Conservation (phyloP, 2,329 filamentous ascomycete genomes). For the Teratosphaeria nubilosa region DNA sequence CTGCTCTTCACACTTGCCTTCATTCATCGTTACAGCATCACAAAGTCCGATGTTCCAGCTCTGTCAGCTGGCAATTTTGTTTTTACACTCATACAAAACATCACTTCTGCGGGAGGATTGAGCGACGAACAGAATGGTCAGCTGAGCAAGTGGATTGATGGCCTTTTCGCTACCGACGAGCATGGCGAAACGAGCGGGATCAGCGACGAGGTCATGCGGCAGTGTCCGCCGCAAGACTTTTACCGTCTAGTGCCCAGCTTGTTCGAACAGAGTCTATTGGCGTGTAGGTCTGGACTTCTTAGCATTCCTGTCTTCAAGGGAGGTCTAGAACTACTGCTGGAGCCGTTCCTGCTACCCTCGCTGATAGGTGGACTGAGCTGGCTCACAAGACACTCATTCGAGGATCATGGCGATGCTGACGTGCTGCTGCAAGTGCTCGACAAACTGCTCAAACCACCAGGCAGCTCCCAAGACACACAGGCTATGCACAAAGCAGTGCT, state of each 20-base stretch:
- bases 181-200: constrained; percentile 50
- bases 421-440: constrained; percentile 63
- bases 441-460: constrained; percentile 58
- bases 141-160: constrained; percentile 64
- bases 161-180: constrained; percentile 62
- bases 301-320: constrained; percentile 61
- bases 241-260: constrained; percentile 68
- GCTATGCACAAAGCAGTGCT: constrained; percentile 62
- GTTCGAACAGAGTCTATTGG: constrained; percentile 65
- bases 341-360: constrained; percentile 70
- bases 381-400: constrained; percentile 60
- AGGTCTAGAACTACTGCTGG: constrained; percentile 69
- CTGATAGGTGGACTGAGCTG: constrained; percentile 64
- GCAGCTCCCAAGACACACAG: constrained; percentile 61
- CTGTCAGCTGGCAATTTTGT: constrained; percentile 56
- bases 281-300: constrained; percentile 55
- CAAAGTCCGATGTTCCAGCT: constrained; percentile 52
- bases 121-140: constrained; percentile 56
- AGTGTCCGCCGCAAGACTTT: constrained; percentile 73
- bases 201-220: constrained; percentile 70
- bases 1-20: constrained; percentile 64
- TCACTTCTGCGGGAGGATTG: constrained; percentile 52
- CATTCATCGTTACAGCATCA: constrained; percentile 63
- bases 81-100: constrained; percentile 52
- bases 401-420: constrained; percentile 52